phyloP scores from a whole-genome alignment of 1,284 basidiomycete genomes.

The Papiliotrema terrestris region DNA sequence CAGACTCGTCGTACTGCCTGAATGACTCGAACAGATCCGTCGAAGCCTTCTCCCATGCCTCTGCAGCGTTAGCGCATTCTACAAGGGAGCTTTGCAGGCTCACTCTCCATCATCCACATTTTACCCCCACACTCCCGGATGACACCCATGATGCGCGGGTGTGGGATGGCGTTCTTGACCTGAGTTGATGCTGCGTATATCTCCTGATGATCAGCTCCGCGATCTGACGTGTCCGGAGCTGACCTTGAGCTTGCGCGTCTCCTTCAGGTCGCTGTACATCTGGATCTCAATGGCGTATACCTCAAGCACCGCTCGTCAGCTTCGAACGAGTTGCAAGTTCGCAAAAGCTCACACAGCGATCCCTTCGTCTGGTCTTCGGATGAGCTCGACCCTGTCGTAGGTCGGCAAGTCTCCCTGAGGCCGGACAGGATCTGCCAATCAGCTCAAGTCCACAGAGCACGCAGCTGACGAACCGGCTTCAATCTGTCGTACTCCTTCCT shows the following conservation, averaged over 20 bases:
- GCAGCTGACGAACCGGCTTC: conserved; percentile 58
- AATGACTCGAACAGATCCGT: conserved; percentile 99
- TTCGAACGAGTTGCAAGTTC: not conserved
- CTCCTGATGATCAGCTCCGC: conserved; percentile 57
- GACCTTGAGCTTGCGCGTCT: conserved; percentile 93
- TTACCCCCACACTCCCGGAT: conserved; percentile 99
- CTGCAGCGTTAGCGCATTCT: conserved; percentile 48
- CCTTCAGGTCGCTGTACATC: conserved; percentile 96
- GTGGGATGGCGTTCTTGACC: conserved; percentile 94
- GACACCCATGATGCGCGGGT: conserved; percentile 97
- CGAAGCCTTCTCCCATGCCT: conserved; percentile 93
- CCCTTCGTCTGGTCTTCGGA: conserved; percentile 51
- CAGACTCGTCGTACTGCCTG: conserved; percentile 97
- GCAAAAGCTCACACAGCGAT: conserved; percentile 35
- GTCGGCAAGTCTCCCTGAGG: conserved; percentile 52
- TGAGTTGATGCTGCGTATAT: conserved; percentile 93
- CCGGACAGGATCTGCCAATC: conserved; percentile 48
- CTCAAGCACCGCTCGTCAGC: conserved; percentile 64
- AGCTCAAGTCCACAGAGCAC: not conserved
- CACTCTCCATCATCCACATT: conserved; percentile 99
- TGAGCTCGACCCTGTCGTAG: conserved; percentile 37
- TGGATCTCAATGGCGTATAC: conserved; percentile 98
- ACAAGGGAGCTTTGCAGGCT: conserved; percentile 41
- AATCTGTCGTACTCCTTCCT: conserved; percentile 85
- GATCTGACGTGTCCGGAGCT: not conserved